These are phyloP conservation scores for Orbilia ellipsospora DNA, from an alignment of 2,329 filamentous ascomycete genomes.

Conservation along the genomic window DNA sequence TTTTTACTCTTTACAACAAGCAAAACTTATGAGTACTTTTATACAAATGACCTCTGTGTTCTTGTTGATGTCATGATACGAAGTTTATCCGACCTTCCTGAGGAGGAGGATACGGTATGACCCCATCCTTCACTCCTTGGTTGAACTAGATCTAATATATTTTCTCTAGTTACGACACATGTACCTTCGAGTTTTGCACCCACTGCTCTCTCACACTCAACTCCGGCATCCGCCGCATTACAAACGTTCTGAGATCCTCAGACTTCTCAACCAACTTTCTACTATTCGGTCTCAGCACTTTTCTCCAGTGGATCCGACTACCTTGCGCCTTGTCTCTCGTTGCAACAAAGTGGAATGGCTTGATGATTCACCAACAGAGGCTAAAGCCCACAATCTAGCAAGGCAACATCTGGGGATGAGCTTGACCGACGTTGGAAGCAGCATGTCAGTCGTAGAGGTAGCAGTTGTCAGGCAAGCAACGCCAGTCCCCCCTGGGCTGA, in stretches of 20 bases:
- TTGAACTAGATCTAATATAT: constrained; percentile 10
- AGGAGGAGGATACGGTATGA: constrained; percentile 70
- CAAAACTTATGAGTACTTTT: constrained; percentile 96
- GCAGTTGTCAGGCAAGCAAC: constrained; percentile 84
- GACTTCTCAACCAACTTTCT: constrained; percentile 77
- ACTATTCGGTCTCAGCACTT: constrained; percentile 78
- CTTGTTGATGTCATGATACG: constrained; percentile 95
- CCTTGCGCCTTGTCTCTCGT: constrained; percentile 78
- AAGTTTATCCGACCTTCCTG: constrained; percentile 93
- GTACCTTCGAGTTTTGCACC: constrained; percentile 91
- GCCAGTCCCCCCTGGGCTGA: constrained; percentile 81
- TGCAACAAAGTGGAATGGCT: constrained; percentile 79
- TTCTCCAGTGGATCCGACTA: constrained; percentile 82
- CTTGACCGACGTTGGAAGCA: constrained; percentile 76
- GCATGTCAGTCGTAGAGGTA: constrained; percentile 79
- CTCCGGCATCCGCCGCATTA: constrained; percentile 87
- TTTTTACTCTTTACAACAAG: constrained; percentile 95
- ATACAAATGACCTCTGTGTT: constrained; percentile 95
- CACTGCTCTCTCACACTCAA: constrained; percentile 90
- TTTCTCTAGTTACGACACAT: constrained; percentile 81
- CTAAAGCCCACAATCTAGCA: constrained; percentile 62
- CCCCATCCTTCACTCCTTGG: constrained; percentile 60
- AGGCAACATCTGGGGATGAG: constrained; percentile 76
- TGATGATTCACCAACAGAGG: constrained; percentile 60
- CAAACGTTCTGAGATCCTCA: constrained; percentile 85